Conservation (phyloP, 1,284 basidiomycete genomes). For the Trichosporon sp. region DNA sequence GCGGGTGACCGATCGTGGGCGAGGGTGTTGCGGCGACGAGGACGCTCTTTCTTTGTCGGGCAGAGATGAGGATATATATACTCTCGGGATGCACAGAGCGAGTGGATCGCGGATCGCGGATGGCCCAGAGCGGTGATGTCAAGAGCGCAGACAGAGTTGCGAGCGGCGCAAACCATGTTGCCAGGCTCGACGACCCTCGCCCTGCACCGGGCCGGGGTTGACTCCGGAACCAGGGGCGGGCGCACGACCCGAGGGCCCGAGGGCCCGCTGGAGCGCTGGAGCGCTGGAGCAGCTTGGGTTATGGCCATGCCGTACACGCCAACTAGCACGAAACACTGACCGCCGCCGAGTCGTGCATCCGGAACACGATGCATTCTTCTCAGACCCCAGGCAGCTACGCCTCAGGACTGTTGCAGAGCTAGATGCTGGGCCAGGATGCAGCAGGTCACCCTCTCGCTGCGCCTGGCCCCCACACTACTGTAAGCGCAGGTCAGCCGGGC, state of each 20-base stretch:
- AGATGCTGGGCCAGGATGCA: not conserved
- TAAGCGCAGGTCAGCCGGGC: not conserved
- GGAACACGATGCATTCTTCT: not conserved
- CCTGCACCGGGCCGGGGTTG: not conserved
- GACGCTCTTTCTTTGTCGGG: not conserved
- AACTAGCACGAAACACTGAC: not conserved
- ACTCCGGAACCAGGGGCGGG: not conserved
- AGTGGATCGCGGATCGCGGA: not conserved
- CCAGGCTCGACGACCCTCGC: not conserved
- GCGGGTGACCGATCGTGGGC: not conserved
- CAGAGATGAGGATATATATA: not conserved
- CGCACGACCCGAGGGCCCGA: not conserved
- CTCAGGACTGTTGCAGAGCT: no score
- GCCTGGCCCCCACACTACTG: not conserved
- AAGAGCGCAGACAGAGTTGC: not conserved
- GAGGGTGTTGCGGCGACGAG: not conserved
- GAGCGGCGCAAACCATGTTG: constrained; percentile 1
- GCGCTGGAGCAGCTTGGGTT: not conserved
- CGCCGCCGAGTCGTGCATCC: not conserved
- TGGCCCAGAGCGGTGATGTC: not conserved
- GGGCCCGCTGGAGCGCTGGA: no score
- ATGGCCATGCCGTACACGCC: constrained; percentile 1
- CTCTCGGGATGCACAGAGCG: not conserved
- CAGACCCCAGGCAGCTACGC: no score
- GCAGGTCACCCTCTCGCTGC: not conserved